A percentile compares a stretch with the other conserved stretches of the same genome.
Evolutionary conservation across 768 basidiomycete genomes (phyloP).

Genomic region (Amanita jacksonii): DNA sequence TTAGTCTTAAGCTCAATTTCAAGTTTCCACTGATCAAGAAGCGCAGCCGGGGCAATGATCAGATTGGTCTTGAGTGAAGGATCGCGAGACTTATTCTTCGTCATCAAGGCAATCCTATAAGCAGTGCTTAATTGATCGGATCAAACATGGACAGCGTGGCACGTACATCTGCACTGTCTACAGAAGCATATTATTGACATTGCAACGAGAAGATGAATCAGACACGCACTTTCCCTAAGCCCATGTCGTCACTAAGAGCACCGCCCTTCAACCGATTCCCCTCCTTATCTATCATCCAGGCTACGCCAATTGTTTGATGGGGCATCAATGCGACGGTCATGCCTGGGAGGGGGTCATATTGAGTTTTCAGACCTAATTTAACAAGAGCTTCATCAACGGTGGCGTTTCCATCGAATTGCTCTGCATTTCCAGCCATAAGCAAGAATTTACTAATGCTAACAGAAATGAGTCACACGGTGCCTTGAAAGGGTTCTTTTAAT

Average conservation of each 20-base stretch:
- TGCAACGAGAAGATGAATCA: slow-evolving; percentile 3
- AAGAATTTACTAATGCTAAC: slow-evolving; percentile 45
- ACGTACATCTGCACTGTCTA: slow-evolving; percentile 46
- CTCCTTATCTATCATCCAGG: slow-evolving; percentile 54
- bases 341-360: slow-evolving; percentile 42
- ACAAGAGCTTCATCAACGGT: slow-evolving; percentile 48
- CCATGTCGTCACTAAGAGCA: slow-evolving; percentile 46
- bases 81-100: slow-evolving; percentile 42
- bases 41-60: slow-evolving; percentile 55
- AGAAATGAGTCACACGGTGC: not conserved
- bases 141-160: too few species aligned
- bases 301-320: slow-evolving; percentile 54
- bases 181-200: not conserved
- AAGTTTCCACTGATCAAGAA: slow-evolving; percentile 58
- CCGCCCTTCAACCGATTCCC: slow-evolving; percentile 33
- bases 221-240: slow-evolving; percentile 45
- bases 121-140: not conserved
- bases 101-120: slow-evolving; percentile 48
- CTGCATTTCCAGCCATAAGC: slow-evolving; percentile 44
- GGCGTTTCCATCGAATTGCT: slow-evolving; percentile 48
- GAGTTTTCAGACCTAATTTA: slow-evolving; percentile 38
- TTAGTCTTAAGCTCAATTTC: slow-evolving; percentile 53
- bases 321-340: slow-evolving; percentile 58
- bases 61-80: slow-evolving; percentile 51
- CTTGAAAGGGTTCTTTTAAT: not conserved